Conservation (phyloP, 768 basidiomycete species). For the Tylopilus balloui region DNA sequence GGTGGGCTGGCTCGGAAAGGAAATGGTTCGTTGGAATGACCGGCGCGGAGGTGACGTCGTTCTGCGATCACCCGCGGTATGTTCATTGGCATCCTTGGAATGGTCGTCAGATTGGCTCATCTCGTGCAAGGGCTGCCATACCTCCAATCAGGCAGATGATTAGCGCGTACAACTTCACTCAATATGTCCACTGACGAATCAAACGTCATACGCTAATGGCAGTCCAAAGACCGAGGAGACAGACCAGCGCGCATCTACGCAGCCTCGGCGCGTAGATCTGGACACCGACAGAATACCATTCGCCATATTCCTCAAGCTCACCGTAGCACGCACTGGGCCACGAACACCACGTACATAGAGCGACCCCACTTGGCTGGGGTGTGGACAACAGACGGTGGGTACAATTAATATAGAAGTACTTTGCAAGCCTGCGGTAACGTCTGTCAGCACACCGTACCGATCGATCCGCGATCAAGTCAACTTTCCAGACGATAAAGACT, state of each 20-base stretch:
- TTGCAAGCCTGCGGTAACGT: neutral
- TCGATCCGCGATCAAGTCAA: neutral
- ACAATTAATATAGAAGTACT: neutral
- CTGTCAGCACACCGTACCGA: neutral
- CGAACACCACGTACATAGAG: neutral
- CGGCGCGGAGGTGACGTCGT: constrained; percentile 11
- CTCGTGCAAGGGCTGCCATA: too few relatives aligned
- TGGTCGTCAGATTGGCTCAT: neutral
- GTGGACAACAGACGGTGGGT: neutral
- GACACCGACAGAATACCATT: neutral
- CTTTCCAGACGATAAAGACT: neutral
- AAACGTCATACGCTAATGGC: neutral
- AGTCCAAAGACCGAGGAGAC: neutral
- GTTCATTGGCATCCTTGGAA: constrained; percentile 5
- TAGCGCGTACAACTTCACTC: neutral
- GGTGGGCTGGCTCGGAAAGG: constrained; percentile 11
- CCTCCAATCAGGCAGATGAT: neutral
- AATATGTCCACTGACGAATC: neutral
- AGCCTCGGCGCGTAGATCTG: neutral
- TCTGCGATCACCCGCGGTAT: constrained; percentile 1
- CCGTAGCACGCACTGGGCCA: neutral
- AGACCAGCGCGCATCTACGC: constrained; percentile 5
- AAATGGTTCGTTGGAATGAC: constrained; percentile 2
- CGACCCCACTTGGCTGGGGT: neutral
- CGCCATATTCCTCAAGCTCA: neutral